Evolutionary conservation across 1,284 basidiomycete genomes (phyloP).

Genomic region (Rhodotorula sp.): DNA sequence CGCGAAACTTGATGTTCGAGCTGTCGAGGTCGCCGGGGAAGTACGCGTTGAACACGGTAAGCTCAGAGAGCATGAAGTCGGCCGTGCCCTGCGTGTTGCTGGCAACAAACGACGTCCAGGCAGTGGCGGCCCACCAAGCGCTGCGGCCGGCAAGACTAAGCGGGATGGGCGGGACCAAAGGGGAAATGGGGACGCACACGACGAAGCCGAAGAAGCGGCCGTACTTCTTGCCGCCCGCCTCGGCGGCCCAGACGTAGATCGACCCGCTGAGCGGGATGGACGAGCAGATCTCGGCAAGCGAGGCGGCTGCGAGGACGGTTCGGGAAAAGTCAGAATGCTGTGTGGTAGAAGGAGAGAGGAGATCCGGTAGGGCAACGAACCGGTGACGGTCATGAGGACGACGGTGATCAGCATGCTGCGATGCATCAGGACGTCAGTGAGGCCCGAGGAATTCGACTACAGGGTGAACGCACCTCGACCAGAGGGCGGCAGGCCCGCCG

Average conservation of each 20-base stretch:
- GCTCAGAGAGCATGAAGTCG: constrained; percentile 71
- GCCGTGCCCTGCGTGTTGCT: constrained; percentile 80
- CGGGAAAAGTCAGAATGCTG: neutral
- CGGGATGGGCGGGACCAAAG: neutral
- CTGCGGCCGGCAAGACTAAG: neutral
- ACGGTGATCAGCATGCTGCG: constrained; percentile 67
- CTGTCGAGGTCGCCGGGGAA: constrained; percentile 73
- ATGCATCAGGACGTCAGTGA: neutral
- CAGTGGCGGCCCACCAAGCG: constrained; percentile 56
- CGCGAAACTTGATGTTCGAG: constrained; percentile 75
- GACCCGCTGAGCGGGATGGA: constrained; percentile 63
- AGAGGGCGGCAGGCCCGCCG: constrained; percentile 79
- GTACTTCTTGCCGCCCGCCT: constrained; percentile 79
- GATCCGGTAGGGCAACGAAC: neutral
- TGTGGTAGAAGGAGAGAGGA: too few species aligned
- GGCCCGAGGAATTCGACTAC: neutral
- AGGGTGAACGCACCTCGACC: constrained; percentile 60
- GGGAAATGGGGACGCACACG: constrained; percentile 58
- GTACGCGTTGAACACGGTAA: constrained; percentile 72
- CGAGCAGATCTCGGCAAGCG: constrained; percentile 66
- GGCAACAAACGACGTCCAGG: constrained; percentile 86
- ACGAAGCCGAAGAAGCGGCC: constrained; percentile 79
- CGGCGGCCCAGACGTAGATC: constrained; percentile 87
- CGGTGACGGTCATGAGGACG: constrained; percentile 77
- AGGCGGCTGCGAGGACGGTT: constrained; percentile 58